These are phyloP conservation scores for Phytophthora pistaciae DNA, from an alignment of 352 stramenopile species.

Conservation along the genomic window DNA sequence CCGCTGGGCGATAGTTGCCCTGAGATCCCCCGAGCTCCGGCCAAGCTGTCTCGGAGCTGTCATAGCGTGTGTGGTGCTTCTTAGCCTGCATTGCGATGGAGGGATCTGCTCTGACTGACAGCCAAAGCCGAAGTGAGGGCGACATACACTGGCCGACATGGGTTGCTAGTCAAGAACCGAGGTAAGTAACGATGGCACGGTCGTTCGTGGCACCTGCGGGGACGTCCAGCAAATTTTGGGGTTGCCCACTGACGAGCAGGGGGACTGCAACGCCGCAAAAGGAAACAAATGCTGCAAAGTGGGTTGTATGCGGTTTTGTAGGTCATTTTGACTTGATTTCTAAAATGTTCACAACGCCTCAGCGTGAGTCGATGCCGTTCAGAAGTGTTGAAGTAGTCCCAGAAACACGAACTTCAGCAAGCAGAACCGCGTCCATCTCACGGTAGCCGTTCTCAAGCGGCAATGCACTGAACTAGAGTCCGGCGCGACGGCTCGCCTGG, in stretches of 20 bases:
- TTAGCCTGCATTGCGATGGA: neutral
- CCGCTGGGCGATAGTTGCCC: slow-evolving; percentile 1
- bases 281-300: slow-evolving; percentile 6
- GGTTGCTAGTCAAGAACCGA: slow-evolving; percentile 8
- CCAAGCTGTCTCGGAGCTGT: neutral
- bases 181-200: slow-evolving; percentile 1
- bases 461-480: slow-evolving; percentile 21
- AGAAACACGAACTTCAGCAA: slow-evolving; percentile 4
- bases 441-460: slow-evolving; percentile 18
- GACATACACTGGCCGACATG: slow-evolving; percentile 22
- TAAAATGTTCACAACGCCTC: neutral
- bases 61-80: neutral
- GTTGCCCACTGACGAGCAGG: slow-evolving; percentile 5
- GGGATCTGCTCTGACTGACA: neutral
- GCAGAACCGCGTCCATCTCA: slow-evolving; percentile 13
- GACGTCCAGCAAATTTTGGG: slow-evolving; percentile 29
- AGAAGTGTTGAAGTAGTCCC: slow-evolving; percentile 17
- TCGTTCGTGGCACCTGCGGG: slow-evolving; percentile 17
- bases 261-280: slow-evolving; percentile 1
- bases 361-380: neutral
- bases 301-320: neutral
- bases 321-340: neutral
- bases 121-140: slow-evolving; percentile 3
- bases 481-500: slow-evolving; percentile 12
- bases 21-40: neutral